Evolutionary conservation across 176 grass and related monocot species (phyloP), one percentile per base, ranked within the genome.

Genomic region (Cenchrus americanus): DNA sequence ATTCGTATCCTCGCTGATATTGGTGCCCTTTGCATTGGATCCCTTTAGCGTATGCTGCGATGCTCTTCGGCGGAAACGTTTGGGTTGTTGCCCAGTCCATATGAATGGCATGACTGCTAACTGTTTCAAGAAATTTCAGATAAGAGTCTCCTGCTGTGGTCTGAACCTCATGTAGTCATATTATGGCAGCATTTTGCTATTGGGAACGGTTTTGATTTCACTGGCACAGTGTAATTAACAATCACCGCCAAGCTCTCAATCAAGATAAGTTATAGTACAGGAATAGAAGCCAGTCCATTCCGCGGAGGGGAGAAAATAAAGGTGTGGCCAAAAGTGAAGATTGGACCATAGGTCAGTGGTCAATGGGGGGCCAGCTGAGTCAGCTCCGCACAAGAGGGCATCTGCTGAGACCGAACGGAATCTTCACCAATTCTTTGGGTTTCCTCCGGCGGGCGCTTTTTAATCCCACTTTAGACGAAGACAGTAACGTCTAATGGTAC

Each of bases 311-410:
- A 37, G 0, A 17, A 61, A 23, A 9, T 8, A 46, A 86, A 81
- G 69, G 44, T 58, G 19, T 52, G 77, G 79, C 68, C 48, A 65
- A 86, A 65, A 86, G 77, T n/a, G 84, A 66, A 34, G 34, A 34
- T 73, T 57, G 84, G 77, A 37, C 34, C 34, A 65, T 40, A 13
- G 15, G n/a, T 72, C 59, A 69, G 50, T 69, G 62, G 78, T 76
- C 69, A 58, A 42, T 5, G 70, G 14, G 49, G 14, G 49, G 52
- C 32, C 51, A 51, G 85, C 71, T 82, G 79, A 82, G 19, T 81
- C 78, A 67, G 71, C 85, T 81, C 65, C 66, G 69, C 62, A 75
- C 77, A 67, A 24, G 14, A 66, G 26, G 22, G 69, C 77, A 75
- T 75, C 17, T 84, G 17, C 14, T 55, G 43, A 75, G 40, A 82